Evolutionary conservation across 148 eudicot species (phyloP).

Genomic region (Nepenthes gracilis): DNA sequence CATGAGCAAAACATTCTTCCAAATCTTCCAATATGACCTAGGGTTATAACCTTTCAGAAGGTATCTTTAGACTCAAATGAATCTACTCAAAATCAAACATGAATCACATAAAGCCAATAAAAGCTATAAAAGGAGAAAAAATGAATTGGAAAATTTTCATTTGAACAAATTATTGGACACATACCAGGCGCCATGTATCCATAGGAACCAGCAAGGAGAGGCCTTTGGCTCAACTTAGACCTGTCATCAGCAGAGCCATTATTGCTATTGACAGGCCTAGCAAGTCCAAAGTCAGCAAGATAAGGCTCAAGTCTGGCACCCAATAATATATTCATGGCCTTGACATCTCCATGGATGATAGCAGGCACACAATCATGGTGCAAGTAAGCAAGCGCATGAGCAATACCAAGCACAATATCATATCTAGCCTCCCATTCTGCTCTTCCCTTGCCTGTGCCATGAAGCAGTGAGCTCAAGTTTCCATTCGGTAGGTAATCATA

Average conservation of each 20-base stretch:
- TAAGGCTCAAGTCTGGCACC: constrained; percentile 71
- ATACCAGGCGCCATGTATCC: constrained; percentile 99
- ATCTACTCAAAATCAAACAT: no score
- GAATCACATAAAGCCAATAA: not conserved
- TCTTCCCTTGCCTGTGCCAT: constrained; percentile 68
- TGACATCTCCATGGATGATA: constrained; percentile 88
- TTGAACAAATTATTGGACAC: not conserved
- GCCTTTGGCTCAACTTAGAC: constrained; percentile 44
- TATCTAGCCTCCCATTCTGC: constrained; percentile 87
- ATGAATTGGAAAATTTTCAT: not conserved
- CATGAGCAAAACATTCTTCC: no score
- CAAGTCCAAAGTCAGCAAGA: constrained; percentile 91
- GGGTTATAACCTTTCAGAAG: no score
- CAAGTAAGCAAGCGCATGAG: constrained; percentile 86
- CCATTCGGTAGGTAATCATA: constrained; percentile 89
- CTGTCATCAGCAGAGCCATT: constrained; percentile 9
- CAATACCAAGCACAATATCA: constrained; percentile 69
- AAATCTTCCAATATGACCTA: no score
- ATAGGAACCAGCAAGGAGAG: constrained; percentile 88
- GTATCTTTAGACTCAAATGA: no score
- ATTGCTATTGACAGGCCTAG: constrained; percentile 35
- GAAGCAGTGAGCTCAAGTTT: constrained; percentile 88
- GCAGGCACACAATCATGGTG: constrained; percentile 94
- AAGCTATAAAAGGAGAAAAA: not conserved
- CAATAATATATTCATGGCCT: constrained; percentile 87